Evolutionary conservation across 805 yeast genomes (phyloP).

Genomic region (Spencermartinsiella europaea): DNA sequence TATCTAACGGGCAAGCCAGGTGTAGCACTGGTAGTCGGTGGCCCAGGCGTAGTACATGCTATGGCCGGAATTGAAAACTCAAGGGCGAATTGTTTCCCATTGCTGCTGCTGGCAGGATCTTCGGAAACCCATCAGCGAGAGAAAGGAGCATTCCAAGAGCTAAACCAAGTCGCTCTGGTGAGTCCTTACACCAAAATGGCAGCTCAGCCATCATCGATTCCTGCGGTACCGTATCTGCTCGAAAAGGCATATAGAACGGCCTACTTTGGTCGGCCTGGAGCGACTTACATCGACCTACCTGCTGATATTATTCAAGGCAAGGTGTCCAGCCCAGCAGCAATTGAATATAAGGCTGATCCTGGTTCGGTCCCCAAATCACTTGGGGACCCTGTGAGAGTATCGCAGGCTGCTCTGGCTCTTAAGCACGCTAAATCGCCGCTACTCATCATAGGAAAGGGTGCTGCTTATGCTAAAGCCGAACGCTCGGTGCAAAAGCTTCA

Average conservation of each 20-base stretch:
- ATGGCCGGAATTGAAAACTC: constrained; percentile 63
- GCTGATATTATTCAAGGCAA: constrained; percentile 49
- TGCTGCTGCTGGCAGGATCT: constrained; percentile 62
- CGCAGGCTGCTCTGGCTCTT: constrained; percentile 34
- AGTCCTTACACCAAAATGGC: constrained; percentile 48
- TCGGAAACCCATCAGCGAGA: constrained; percentile 43
- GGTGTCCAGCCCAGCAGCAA: constrained; percentile 5
- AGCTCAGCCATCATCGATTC: constrained; percentile 37
- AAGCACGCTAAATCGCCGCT: constrained; percentile 43
- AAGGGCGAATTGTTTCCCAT: constrained; percentile 57
- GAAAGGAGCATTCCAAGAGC: constrained; percentile 67
- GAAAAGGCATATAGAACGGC: constrained; percentile 44
- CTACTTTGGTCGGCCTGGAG: constrained; percentile 52
- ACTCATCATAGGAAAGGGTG: constrained; percentile 63
- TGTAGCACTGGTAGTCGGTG: constrained; percentile 66
- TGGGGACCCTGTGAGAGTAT: constrained; percentile 36
- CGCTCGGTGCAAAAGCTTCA: constrained; percentile 39
- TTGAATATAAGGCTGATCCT: constrained; percentile 16
- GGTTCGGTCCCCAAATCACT: constrained; percentile 34
- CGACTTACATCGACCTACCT: constrained; percentile 60
- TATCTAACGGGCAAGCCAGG: constrained; percentile 62
- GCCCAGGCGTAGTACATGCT: constrained; percentile 69
- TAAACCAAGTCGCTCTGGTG: constrained; percentile 55
- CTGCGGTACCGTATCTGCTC: constrained; percentile 37
- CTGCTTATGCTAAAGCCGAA: constrained; percentile 45